These are phyloP conservation scores for Poa pratensis DNA, from an alignment of 176 grass and related monocot genomes.

Conservation along the genomic window DNA sequence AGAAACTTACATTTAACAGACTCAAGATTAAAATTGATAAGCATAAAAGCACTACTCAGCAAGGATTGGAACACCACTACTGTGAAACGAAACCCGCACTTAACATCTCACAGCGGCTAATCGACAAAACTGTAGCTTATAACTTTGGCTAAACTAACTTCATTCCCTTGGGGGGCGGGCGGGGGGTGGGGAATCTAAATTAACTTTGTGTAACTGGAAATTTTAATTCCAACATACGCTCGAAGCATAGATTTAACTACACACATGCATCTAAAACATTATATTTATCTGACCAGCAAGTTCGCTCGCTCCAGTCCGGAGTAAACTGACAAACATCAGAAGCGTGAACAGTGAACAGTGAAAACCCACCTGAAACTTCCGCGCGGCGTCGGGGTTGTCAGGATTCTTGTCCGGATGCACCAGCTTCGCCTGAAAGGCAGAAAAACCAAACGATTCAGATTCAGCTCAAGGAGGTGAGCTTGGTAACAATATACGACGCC, in stretches of 20 bases:
- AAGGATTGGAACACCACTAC: background rate
- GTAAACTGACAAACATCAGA: background rate
- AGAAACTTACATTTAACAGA: background rate
- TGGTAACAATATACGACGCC: background rate
- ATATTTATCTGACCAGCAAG: background rate
- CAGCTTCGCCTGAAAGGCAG: slow-evolving; percentile 67
- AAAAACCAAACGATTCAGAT: slow-evolving; percentile 27
- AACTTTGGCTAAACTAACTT: background rate
- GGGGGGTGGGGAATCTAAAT: too few species aligned
- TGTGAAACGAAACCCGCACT: background rate
- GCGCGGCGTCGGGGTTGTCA: slow-evolving; percentile 80
- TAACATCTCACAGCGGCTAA: background rate
- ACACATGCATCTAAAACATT: background rate
- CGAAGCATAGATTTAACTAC: background rate
- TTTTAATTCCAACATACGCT: background rate
- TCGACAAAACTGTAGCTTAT: background rate
- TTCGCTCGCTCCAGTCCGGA: background rate
- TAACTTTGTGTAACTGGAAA: too few species aligned
- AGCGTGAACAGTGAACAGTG: background rate
- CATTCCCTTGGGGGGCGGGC: too few species aligned
- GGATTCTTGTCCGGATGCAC: slow-evolving; percentile 98
- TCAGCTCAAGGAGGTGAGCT: background rate
- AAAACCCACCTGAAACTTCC: slow-evolving; percentile 75
- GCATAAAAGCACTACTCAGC: background rate
- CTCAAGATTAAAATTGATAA: background rate